Base-by-base conservation (phyloP, 2,329 filamentous ascomycete genomes). In the Fusarium sororula region DNA sequence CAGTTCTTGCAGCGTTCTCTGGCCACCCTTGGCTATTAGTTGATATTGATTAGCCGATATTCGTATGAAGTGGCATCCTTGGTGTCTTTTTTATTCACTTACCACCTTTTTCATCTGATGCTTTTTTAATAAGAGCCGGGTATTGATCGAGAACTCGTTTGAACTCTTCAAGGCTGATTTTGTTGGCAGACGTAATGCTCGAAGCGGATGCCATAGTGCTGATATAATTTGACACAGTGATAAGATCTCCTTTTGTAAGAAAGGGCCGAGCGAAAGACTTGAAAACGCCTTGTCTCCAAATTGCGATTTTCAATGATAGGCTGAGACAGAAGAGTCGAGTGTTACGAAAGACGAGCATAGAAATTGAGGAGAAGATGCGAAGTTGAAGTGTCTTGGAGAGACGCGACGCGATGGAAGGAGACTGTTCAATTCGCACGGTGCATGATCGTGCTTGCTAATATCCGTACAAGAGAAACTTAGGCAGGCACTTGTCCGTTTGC, bases 1-100 rank as follows among this genome's bases (percentile, higher is more conserved):
- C 26, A 94, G 85, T 55, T 89, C 85, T 35, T 83, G 77, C 11
- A 93, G 84, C 4, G 86, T 84, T 77, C 83, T 84, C 68, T 88
- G 85, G 38, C 86, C 86, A 7, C 80, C 68, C 73, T 89, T 89
- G 71, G 80, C 86, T 88, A 71, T 20, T 63, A 10, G 22, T 48
- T 15, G 44, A 35, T 32, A 11, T 20, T 9, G 35, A 41, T 78
- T 62, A 76, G 55, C 35, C 47, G 17, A 38, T 13, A 24, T 35
- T 60, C 32, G 10, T 22, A 39, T 30, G 28, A 30, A 37, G 22
- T 32, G 42, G 14, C 53, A 61, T 26, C 42, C 44, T 41, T 35
- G 44, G 48, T 50, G 65, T 37, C 24, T 58, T 22, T 44, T 48
- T 42, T 62, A 39, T 50, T 54, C 22, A 78, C 82, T 66, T 79